Conservation (phyloP, 192 early-diverging fungal genomes). For the Martensiomyces pterosporus region DNA sequence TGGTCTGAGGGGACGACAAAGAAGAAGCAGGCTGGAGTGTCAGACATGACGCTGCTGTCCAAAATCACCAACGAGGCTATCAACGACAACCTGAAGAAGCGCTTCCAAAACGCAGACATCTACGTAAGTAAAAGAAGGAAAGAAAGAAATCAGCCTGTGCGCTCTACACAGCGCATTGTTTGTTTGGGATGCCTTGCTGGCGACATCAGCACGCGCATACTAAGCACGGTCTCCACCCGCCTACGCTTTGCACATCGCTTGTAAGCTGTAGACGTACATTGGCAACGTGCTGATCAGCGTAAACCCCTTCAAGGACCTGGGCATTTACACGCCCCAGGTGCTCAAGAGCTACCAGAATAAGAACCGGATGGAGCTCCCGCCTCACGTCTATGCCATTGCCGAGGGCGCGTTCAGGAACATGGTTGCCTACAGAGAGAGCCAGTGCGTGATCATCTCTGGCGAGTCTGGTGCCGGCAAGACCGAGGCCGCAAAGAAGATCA, state of each 20-base stretch:
- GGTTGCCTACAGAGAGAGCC: slow-evolving; percentile 97
- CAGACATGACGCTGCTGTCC: slow-evolving; percentile 88
- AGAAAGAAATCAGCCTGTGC: too few relatives aligned
- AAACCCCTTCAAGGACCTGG: slow-evolving; percentile 95
- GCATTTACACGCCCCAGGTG: slow-evolving; percentile 89
- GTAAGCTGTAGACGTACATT: slow-evolving; percentile 74
- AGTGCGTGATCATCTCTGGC: slow-evolving; percentile 98
- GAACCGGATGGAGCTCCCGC: slow-evolving; percentile 82
- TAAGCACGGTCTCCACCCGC: too few relatives aligned
- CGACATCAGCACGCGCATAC: too few relatives aligned
- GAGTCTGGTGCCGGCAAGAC: slow-evolving; percentile 94
- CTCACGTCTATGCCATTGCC: slow-evolving; percentile 98
- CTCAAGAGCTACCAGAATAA: slow-evolving; percentile 83
- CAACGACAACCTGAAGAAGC: slow-evolving; percentile 88
- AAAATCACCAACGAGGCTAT: slow-evolving; percentile 96
- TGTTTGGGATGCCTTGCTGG: too few relatives aligned
- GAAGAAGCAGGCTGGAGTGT: slow-evolving; percentile 75
- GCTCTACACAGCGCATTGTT: too few relatives aligned
- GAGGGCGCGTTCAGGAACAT: slow-evolving; percentile 89
- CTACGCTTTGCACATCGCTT: too few relatives aligned
- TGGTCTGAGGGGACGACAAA: slow-evolving; percentile 67
- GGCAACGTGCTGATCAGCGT: slow-evolving; percentile 85
- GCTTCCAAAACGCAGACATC: slow-evolving; percentile 80
- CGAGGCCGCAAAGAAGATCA: slow-evolving; percentile 88
- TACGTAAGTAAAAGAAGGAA: slow-evolving; percentile 88